Evolutionary conservation across 345 rosid species (phyloP), one percentile per base, ranked within the genome.

Genomic region (Heritiera littoralis): DNA sequence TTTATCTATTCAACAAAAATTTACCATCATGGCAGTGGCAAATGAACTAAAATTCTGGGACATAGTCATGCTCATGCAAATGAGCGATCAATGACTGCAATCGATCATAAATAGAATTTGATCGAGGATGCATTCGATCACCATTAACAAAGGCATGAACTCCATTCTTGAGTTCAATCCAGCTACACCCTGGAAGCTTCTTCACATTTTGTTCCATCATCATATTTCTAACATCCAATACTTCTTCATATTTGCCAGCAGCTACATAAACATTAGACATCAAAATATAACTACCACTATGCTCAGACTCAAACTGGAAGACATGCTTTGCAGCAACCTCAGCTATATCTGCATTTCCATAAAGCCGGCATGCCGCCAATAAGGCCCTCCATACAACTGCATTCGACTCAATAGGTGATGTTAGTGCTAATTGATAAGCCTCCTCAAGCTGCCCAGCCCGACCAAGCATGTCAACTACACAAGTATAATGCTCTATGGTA

Each of bases 391-490:
- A 92, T 38, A 86, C 82, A 14, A 90, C 81, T 9, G 89, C 79
- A 74, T 84, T 90, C 40, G 87, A 66, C 23, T 80, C 81, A 28
- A 82, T 43, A 35, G 92, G 89, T 78, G 87, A 81, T 32, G 86
- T 51, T 76, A 75, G 15, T 43, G 90, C 92, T 79, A 90, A 76
- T 58, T 83, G 80, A 71, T 86, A 85, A 43, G 96, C 96, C 87
- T 89, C 92, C 58, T 85, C 87, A 60, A 82, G 85, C 86, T 79
- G 81, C 23, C 89, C 88, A 51, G 94, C 90, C 59, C 94, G 88
- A 49, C 96, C 92, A 81, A 92, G 88, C 92, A 92, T 89, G 85
- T 90, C 93, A 72, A 92, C 83, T 35, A 90, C 86, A 58, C 96
- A 92, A 54, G 89, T 69, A 78, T 86, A 89, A 82, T 92, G 94